Conservation (phyloP, 2,329 filamentous ascomycete species). For the Cladosporium oxysporum region DNA sequence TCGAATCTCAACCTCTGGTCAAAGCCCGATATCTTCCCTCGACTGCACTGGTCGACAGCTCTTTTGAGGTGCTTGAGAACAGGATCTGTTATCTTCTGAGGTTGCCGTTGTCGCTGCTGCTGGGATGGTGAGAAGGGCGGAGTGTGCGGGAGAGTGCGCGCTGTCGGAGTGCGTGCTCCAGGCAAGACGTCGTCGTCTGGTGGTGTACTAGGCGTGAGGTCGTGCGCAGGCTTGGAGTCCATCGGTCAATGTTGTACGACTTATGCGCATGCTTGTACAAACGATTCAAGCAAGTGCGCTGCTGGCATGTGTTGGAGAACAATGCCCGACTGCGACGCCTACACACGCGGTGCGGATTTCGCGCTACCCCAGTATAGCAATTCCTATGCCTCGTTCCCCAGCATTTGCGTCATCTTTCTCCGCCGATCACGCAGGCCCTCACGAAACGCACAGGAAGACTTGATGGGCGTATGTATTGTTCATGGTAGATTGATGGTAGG, state of each 20-base stretch:
- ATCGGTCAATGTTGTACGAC: background rate
- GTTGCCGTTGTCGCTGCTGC: background rate
- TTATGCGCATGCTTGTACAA: slow-evolving; percentile 2
- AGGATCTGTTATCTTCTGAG: background rate
- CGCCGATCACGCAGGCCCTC: background rate
- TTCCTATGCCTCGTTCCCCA: background rate
- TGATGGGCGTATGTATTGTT: background rate
- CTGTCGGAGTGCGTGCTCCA: background rate
- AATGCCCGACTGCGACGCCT: background rate
- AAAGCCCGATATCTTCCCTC: background rate
- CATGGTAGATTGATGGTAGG: background rate
- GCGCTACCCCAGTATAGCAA: background rate
- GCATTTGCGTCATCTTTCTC: background rate
- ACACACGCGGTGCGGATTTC: background rate
- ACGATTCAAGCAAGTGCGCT: background rate
- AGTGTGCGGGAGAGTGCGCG: slow-evolving; percentile 1
- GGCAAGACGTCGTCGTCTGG: background rate
- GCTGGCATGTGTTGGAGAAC: slow-evolving; percentile 1
- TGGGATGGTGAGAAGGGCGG: background rate
- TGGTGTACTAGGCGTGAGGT: background rate
- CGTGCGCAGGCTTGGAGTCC: slow-evolving; percentile 7
- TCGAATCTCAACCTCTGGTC: background rate
- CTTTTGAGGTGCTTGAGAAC: background rate
- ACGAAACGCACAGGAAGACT: background rate
- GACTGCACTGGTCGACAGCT: background rate